Percentiles rank a stretch among this genome's conserved stretches.
Evolutionary conservation across 495 filamentous ascomycete species (phyloP).

Genomic region (Friedmanniomyces simplex): DNA sequence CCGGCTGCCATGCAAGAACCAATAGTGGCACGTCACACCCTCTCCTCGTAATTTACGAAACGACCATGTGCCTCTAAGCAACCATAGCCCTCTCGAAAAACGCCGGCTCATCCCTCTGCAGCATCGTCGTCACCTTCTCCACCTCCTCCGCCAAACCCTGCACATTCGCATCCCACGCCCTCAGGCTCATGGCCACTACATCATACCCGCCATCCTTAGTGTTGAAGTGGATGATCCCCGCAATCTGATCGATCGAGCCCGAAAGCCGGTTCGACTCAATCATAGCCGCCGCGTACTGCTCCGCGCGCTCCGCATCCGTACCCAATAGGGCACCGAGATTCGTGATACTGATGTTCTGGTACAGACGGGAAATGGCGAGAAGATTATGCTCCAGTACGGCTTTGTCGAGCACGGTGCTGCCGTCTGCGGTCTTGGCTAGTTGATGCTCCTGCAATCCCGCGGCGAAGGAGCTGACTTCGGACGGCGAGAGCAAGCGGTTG

Average conservation of each 20-base stretch:
- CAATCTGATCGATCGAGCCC: conserved; percentile 91
- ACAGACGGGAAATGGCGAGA: conserved; percentile 71
- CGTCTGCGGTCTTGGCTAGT: conserved; percentile 76
- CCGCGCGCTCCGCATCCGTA: conserved; percentile 69
- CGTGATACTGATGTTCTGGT: conserved; percentile 77
- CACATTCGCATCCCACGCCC: conserved; percentile 82
- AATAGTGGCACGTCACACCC: not conserved
- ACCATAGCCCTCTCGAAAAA: conserved; percentile 15
- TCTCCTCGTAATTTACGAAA: not conserved
- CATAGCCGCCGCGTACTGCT: conserved; percentile 87
- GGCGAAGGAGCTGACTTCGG: conserved; percentile 78
- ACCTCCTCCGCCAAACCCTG: conserved; percentile 77
- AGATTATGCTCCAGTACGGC: conserved; percentile 95
- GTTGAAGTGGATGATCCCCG: conserved; percentile 74
- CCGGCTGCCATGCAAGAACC: no score
- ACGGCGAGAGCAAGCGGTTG: conserved; percentile 67
- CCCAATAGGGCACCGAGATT: conserved; percentile 68
- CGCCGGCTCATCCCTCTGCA: conserved; percentile 59
- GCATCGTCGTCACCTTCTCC: conserved; percentile 67
- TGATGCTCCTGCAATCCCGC: conserved; percentile 75
- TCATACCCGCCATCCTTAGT: conserved; percentile 29
- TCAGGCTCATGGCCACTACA: conserved; percentile 51
- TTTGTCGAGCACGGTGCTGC: conserved; percentile 84
- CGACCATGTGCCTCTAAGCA: not conserved
- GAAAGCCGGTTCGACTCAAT: conserved; percentile 82